A percentile compares a stretch with the other conserved stretches of the same genome.
Evolutionary conservation across 2,329 filamentous ascomycete genomes (phyloP).

Genomic region (Rachicladosporium sp.): DNA sequence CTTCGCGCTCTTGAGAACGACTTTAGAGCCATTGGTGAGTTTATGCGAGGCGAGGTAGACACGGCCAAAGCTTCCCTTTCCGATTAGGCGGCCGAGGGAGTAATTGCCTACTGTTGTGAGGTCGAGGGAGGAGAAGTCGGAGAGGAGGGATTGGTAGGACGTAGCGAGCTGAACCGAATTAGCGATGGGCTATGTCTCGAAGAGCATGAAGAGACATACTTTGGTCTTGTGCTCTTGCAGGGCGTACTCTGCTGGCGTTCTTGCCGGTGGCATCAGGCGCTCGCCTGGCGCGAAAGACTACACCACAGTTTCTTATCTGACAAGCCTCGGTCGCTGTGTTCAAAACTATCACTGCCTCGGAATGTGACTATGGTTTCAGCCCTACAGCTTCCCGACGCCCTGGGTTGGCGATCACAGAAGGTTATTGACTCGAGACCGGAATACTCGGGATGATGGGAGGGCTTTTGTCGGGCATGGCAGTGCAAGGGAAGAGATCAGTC

Average conservation of each 20-base stretch:
- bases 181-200: constrained; percentile 1
- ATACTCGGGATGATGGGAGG: too few species aligned
- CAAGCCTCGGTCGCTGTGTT: too few species aligned
- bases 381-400: too few species aligned
- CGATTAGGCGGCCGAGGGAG: constrained; percentile 77
- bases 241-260: constrained; percentile 23
- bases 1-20: constrained; percentile 95
- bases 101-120: constrained; percentile 92
- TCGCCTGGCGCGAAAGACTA: not conserved
- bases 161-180: constrained; percentile 61
- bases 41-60: constrained; percentile 94
- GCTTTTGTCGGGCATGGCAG: too few species aligned
- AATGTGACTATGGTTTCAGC: too few species aligned
- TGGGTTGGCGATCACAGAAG: too few species aligned
- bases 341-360: too few species aligned
- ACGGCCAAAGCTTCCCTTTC: constrained; percentile 96
- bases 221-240: constrained; percentile 25
- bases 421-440: too few species aligned
- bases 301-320: too few species aligned
- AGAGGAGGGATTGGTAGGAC: constrained; percentile 93
- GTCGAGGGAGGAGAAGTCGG: constrained; percentile 87
- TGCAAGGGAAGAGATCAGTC: too few species aligned
- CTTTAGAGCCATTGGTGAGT: constrained; percentile 97
- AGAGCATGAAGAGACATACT: constrained; percentile 10
- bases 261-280: constrained; percentile 21